A percentile compares a stretch with the other conserved stretches of the same genome.
phyloP scores from a whole-genome alignment of 495 filamentous ascomycete genomes.

The Neurospora africana region DNA sequence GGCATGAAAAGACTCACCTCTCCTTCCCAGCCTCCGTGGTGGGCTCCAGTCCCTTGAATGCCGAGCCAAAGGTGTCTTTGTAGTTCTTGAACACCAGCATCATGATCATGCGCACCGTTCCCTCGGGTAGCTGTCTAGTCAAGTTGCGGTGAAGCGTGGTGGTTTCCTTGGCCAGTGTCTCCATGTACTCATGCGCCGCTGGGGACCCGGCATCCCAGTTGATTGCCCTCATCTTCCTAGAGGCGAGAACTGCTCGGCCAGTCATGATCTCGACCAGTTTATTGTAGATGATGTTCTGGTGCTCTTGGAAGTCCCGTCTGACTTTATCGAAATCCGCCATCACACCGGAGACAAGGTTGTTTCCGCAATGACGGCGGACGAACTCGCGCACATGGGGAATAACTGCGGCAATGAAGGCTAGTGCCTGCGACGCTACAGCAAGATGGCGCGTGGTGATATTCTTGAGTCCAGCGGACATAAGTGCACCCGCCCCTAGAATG shows the following conservation, averaged over 20 bases:
- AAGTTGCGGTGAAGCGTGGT: constrained; percentile 79
- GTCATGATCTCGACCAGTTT: constrained; percentile 97
- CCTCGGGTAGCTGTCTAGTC: constrained; percentile 70
- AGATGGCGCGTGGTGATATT: constrained; percentile 97
- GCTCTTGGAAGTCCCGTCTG: constrained; percentile 78
- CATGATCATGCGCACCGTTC: constrained; percentile 79
- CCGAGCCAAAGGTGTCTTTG: constrained; percentile 67
- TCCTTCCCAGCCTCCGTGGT: constrained; percentile 56
- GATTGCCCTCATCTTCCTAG: constrained; percentile 64
- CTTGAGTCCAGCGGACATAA: constrained; percentile 78
- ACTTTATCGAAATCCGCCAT: constrained; percentile 93
- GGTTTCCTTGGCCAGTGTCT: constrained; percentile 82
- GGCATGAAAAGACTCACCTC: constrained; percentile 44
- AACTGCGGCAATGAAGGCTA: constrained; percentile 77
- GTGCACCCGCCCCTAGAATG: constrained; percentile 90
- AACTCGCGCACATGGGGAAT: constrained; percentile 90
- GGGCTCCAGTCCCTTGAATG: constrained; percentile 57
- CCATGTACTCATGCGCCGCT: constrained; percentile 66
- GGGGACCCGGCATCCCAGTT: constrained; percentile 50
- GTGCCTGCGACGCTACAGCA: constrained; percentile 79
- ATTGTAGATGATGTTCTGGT: constrained; percentile 85
- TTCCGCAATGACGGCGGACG: constrained; percentile 63
- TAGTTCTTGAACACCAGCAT: constrained; percentile 79
- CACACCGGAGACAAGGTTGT: constrained; percentile 33
- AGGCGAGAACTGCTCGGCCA: constrained; percentile 58